Evolutionary conservation across 257 asterid species (phyloP).

Genomic region (Dorcoceras hygrometricum): DNA sequence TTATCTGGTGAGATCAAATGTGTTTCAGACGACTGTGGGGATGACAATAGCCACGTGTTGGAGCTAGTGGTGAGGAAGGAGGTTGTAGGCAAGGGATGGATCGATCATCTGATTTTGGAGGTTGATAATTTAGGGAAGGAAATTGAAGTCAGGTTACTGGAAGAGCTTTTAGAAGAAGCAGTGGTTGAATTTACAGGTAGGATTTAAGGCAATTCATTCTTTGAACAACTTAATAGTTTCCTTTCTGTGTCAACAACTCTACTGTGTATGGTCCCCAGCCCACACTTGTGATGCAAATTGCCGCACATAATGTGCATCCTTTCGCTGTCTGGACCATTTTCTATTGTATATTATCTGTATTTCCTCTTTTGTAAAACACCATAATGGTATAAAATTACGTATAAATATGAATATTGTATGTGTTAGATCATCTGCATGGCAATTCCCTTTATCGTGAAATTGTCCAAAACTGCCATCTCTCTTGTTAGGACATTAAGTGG

Average conservation of each 20-base stretch:
- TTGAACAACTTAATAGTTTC: conserved; percentile 5
- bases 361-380: not conserved
- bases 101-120: conserved; percentile 42
- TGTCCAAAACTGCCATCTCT: not conserved
- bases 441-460: not conserved
- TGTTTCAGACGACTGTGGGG: conserved; percentile 41
- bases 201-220: conserved; percentile 22
- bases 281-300: not conserved
- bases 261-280: not conserved
- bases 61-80: conserved; percentile 56
- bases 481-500: not conserved
- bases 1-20: conserved; percentile 41
- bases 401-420: not conserved
- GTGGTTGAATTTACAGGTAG: conserved; percentile 50
- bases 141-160: conserved; percentile 52
- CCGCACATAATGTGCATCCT: not conserved
- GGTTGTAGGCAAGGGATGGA: conserved; percentile 61
- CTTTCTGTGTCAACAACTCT: conserved; percentile 19
- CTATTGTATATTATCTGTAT: not conserved
- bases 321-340: not conserved
- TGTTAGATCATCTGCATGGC: not conserved
- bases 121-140: conserved; percentile 45
- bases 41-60: conserved; percentile 40
- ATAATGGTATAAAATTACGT: not conserved
- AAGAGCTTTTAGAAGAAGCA: conserved; percentile 57